Evolutionary conservation across 2,329 filamentous ascomycete genomes (phyloP).

Genomic region (Lasiodiplodia gonubiensis): DNA sequence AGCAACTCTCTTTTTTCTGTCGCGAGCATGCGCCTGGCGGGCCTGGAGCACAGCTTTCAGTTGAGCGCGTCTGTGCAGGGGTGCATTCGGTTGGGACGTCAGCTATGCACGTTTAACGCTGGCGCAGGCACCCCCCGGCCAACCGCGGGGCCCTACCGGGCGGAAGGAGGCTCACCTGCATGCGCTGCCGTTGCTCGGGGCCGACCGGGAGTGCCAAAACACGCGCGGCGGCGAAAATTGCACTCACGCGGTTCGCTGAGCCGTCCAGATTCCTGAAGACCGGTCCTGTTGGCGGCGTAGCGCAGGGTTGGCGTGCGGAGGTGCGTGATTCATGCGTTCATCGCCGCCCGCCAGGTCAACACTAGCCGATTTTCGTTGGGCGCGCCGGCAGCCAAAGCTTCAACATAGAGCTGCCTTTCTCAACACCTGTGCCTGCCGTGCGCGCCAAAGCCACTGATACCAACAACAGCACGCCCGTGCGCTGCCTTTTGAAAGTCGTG

Average conservation of each 20-base stretch:
- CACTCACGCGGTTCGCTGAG: conserved; percentile 12
- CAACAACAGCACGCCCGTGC: conserved; percentile 20
- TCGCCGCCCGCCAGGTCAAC: conserved; percentile 19
- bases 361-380: conserved; percentile 31
- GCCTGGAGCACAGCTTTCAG: conserved; percentile 8
- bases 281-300: conserved; percentile 3
- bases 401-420: conserved; percentile 23
- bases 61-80: conserved; percentile 29
- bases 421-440: conserved; percentile 23
- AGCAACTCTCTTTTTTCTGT: conserved; percentile 25
- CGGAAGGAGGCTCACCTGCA: conserved; percentile 22
- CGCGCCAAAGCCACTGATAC: conserved; percentile 12
- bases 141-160: conserved; percentile 14
- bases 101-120: conserved; percentile 27
- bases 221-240: conserved; percentile 16
- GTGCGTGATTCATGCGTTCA: conserved; percentile 19
- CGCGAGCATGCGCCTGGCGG: conserved; percentile 17
- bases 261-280: not conserved
- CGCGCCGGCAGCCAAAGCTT: conserved; percentile 26
- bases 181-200: conserved; percentile 1
- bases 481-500: conserved; percentile 14
- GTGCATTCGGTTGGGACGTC: conserved; percentile 30
- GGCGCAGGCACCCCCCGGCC: conserved; percentile 23
- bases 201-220: conserved; percentile 5
- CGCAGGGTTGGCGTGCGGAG: conserved; percentile 24